Evolutionary conservation across 495 filamentous ascomycete species (phyloP).

Genomic region (Penicillium angulare): DNA sequence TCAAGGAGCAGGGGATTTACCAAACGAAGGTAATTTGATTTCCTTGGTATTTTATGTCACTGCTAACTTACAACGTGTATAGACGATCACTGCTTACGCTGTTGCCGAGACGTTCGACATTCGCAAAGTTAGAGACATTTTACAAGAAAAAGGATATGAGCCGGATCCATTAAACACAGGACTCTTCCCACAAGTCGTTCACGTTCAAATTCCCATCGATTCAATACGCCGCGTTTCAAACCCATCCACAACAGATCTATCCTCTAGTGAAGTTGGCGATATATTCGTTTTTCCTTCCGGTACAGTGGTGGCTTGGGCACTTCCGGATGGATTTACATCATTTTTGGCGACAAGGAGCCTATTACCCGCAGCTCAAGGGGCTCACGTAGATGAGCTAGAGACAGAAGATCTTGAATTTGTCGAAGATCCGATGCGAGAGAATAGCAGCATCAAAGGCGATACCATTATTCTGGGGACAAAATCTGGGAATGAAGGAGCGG

Average conservation of each 20-base stretch:
- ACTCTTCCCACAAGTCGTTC: slow-evolving; percentile 65
- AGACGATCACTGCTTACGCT: slow-evolving; percentile 77
- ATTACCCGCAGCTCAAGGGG: slow-evolving; percentile 70
- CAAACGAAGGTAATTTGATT: slow-evolving; percentile 37
- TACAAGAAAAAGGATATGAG: slow-evolving; percentile 67
- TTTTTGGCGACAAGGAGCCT: slow-evolving; percentile 72
- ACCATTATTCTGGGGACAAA: slow-evolving; percentile 87
- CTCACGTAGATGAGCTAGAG: slow-evolving; percentile 67
- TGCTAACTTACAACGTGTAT: slow-evolving; percentile 6
- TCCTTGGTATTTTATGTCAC: neutral
- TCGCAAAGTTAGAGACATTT: slow-evolving; percentile 63
- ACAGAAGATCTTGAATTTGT: slow-evolving; percentile 88
- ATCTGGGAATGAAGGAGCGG: slow-evolving; percentile 13
- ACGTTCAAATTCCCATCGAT: slow-evolving; percentile 58
- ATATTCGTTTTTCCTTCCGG: slow-evolving; percentile 97
- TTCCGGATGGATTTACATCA: slow-evolving; percentile 67
- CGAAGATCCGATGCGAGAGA: slow-evolving; percentile 70
- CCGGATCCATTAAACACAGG: slow-evolving; percentile 60
- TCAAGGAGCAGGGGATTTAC: slow-evolving; percentile 41
- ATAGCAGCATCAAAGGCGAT: slow-evolving; percentile 80
- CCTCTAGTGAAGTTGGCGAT: slow-evolving; percentile 69
- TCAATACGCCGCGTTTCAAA: slow-evolving; percentile 50
- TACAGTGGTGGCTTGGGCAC: slow-evolving; percentile 88
- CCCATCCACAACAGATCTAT: slow-evolving; percentile 55
- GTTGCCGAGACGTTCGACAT: slow-evolving; percentile 87